Evolutionary conservation across 441 rosid genomes (phyloP).

Genomic region (Sinapis alba): DNA sequence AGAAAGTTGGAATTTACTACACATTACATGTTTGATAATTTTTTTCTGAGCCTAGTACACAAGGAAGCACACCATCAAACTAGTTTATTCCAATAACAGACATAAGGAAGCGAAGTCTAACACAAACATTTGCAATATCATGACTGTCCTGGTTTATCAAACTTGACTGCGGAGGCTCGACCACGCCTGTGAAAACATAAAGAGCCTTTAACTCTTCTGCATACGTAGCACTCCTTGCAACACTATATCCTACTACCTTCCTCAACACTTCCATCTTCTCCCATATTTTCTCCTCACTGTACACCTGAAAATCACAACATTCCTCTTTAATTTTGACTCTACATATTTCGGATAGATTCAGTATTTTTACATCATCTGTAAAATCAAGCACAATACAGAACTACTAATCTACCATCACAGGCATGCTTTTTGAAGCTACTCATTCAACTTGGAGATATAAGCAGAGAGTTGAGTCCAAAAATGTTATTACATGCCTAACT

Average conservation of each 20-base stretch:
- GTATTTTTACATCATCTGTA: neutral
- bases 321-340: neutral
- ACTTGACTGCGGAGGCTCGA: constrained; percentile 56
- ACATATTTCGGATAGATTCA: neutral
- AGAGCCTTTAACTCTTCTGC: constrained; percentile 68
- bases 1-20: constrained; percentile 2
- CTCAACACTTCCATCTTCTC: constrained; percentile 60
- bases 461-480: neutral
- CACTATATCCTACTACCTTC: constrained; percentile 60
- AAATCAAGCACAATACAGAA: neutral
- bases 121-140: constrained; percentile 48
- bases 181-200: constrained; percentile 66
- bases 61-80: constrained; percentile 31
- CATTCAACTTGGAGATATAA: neutral
- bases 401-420: neutral
- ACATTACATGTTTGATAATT: constrained; percentile 9
- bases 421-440: neutral
- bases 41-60: neutral
- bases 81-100: constrained; percentile 77
- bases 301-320: constrained; percentile 26
- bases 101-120: constrained; percentile 70
- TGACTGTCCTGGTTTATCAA: constrained; percentile 28
- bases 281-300: constrained; percentile 61
- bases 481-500: constrained; percentile 1
- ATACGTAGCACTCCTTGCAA: constrained; percentile 43